Conservation (phyloP, 108 stramenopile species). For the Stephanodiscus triporus region DNA sequence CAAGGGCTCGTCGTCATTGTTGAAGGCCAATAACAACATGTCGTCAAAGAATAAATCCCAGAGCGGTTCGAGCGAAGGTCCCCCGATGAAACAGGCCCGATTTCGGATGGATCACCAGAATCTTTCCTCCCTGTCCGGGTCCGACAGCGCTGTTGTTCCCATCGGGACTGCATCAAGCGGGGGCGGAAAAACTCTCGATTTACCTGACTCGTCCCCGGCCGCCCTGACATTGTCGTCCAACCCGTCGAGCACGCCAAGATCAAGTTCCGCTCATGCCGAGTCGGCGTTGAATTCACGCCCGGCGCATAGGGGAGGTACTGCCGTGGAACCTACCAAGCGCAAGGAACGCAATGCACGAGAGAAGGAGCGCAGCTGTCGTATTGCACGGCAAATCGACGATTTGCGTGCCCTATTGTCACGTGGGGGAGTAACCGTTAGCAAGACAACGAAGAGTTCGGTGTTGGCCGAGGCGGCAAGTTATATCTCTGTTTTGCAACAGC, state of each 20-base stretch:
- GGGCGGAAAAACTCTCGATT: neutral
- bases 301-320: conserved; percentile 14
- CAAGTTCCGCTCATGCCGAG: neutral
- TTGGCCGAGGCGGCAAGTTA: conserved; percentile 86
- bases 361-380: conserved; percentile 88
- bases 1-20: conserved; percentile 11
- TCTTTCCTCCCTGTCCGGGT: conserved; percentile 29
- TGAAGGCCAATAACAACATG: conserved; percentile 4
- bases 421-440: conserved; percentile 90
- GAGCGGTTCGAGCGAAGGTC: conserved; percentile 12
- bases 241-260: neutral
- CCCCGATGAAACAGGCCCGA: conserved; percentile 38
- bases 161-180: neutral
- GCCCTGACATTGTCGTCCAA: conserved; percentile 1
- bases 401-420: conserved; percentile 70
- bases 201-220: conserved; percentile 3
- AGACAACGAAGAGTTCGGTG: conserved; percentile 88
- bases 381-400: conserved; percentile 84
- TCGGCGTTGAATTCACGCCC: neutral
- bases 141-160: conserved; percentile 15
- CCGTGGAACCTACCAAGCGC: conserved; percentile 58
- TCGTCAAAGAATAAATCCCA: neutral
- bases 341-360: conserved; percentile 89
- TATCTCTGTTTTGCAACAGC: conserved; percentile 87
- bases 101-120: conserved; percentile 35